Conservation (phyloP, 345 rosid species). For the Arabis alpina region DNA sequence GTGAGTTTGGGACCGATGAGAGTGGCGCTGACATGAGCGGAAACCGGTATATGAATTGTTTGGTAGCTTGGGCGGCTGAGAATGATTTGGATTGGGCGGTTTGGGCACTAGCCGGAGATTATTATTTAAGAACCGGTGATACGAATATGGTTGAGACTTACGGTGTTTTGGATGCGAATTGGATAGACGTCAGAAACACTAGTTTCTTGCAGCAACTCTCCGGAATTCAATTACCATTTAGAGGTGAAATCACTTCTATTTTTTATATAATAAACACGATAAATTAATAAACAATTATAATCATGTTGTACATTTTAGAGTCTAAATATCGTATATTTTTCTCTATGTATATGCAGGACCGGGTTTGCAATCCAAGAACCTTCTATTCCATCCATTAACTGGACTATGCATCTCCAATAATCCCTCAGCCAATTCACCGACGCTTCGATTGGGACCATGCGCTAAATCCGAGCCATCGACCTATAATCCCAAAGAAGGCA, state of each 20-base stretch:
- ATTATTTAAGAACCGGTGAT: constrained; percentile 69
- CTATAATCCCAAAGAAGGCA: constrained; percentile 51
- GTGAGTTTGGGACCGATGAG: constrained; percentile 71
- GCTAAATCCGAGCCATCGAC: constrained; percentile 58
- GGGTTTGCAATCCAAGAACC: constrained; percentile 58
- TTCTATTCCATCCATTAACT: constrained; percentile 72
- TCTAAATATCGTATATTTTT: no score
- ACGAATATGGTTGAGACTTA: constrained; percentile 59
- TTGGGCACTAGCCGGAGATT: constrained; percentile 82
- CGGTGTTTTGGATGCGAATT: constrained; percentile 59
- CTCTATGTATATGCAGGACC: constrained; percentile 57
- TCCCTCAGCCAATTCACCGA: constrained; percentile 40
- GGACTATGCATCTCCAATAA: constrained; percentile 62
- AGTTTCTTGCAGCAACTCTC: constrained; percentile 57
- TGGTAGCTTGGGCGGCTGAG: constrained; percentile 69
- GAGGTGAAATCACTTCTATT: constrained; percentile 42
- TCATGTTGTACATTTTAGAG: no score
- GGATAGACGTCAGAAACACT: constrained; percentile 60
- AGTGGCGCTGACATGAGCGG: constrained; percentile 69
- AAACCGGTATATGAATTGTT: constrained; percentile 72
- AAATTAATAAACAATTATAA: no score
- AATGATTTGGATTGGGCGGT: constrained; percentile 83
- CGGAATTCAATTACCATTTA: constrained; percentile 63
- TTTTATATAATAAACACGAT: background rate
- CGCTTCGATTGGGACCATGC: constrained; percentile 64